Evolutionary conservation across 306 rosid species (phyloP).

Genomic region (Cercis canadensis): DNA sequence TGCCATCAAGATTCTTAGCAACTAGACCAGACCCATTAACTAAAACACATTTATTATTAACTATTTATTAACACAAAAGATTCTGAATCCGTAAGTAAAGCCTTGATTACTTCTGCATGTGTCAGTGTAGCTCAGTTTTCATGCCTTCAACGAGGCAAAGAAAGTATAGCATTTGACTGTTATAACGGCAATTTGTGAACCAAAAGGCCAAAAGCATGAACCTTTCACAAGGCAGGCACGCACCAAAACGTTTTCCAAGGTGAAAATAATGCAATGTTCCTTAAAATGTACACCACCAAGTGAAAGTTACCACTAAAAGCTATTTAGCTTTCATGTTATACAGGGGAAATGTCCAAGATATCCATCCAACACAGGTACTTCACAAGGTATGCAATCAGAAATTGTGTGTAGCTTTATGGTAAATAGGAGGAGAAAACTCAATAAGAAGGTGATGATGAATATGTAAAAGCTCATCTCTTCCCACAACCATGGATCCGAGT

Average conservation of each 20-base stretch:
- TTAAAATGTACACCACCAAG: not conserved
- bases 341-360: not conserved
- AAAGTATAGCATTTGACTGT: conserved; percentile 1
- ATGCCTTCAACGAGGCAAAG: conserved; percentile 17
- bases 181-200: not conserved
- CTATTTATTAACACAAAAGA: conserved; percentile 5
- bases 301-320: not conserved
- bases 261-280: not conserved
- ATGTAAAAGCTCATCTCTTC: not conserved
- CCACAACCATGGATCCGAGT: conserved; percentile 8
- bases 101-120: not conserved
- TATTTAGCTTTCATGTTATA: not conserved
- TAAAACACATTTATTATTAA: conserved; percentile 28
- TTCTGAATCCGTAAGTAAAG: conserved; percentile 1
- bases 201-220: conserved; percentile 1
- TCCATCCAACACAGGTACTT: not conserved
- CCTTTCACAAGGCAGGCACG: not conserved
- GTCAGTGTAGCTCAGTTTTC: not conserved
- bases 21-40: conserved; percentile 35
- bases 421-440: too few species aligned
- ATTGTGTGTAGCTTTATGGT: not conserved
- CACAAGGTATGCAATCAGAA: not conserved
- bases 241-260: not conserved
- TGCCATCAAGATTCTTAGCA: conserved; percentile 33
- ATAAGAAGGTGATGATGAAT: not conserved